These are phyloP conservation scores for Elaeagnus macrophylla DNA, from an alignment of 306 rosid genomes.

Conservation along the genomic window DNA sequence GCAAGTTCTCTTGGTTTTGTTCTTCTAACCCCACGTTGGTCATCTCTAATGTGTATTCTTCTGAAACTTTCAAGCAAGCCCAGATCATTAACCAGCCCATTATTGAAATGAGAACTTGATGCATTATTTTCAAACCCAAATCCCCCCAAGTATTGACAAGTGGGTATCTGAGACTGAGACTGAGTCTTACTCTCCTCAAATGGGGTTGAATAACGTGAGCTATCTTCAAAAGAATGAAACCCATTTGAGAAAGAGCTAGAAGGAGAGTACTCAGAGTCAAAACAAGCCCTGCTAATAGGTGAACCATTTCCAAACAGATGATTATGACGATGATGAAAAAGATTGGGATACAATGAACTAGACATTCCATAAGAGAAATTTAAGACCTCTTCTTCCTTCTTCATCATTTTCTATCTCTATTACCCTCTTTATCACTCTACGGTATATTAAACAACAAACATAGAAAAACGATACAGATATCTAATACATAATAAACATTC, in stretches of 20 bases:
- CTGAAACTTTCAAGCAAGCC: constrained; percentile 23
- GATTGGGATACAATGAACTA: constrained; percentile 11
- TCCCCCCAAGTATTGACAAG: constrained; percentile 10
- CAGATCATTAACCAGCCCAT: constrained; percentile 22
- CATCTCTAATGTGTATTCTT: constrained; percentile 29
- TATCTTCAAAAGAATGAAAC: constrained; percentile 6
- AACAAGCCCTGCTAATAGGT: constrained; percentile 23
- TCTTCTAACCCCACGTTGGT: constrained; percentile 9
- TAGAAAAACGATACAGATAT: not conserved
- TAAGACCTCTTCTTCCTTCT: constrained; percentile 8
- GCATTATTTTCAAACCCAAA: constrained; percentile 11
- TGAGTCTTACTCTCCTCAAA: constrained; percentile 6
- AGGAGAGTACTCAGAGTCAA: constrained; percentile 20
- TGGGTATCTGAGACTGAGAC: constrained; percentile 3
- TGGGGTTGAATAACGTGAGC: constrained; percentile 17
- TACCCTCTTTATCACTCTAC: constrained; percentile 15
- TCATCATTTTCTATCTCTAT: constrained; percentile 9
- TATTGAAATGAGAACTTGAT: constrained; percentile 8
- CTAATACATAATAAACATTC: constrained; percentile 1
- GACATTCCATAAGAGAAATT: constrained; percentile 15
- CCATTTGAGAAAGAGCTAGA: constrained; percentile 25
- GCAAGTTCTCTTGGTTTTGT: constrained; percentile 16
- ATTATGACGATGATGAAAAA: constrained; percentile 13
- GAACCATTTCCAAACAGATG: constrained; percentile 22
- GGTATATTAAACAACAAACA: constrained; percentile 13